A percentile compares a stretch with the other conserved stretches of the same genome.
phyloP scores from a whole-genome alignment of 2,329 filamentous ascomycete species.

The Erysiphe pulchra region DNA sequence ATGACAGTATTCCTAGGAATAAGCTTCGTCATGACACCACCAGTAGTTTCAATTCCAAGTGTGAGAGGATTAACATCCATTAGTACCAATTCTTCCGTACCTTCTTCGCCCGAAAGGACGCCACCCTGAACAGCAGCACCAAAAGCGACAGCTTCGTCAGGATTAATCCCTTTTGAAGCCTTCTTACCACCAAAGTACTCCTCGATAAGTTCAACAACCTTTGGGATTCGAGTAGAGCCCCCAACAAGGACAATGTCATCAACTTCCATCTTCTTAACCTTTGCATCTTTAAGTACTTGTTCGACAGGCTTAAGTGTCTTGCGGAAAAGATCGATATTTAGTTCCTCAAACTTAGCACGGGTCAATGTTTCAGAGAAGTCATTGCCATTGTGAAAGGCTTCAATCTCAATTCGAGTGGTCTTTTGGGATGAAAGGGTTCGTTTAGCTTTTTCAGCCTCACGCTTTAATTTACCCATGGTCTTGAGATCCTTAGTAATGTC shows the following conservation, averaged over 20 bases:
- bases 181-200: conserved; percentile 99
- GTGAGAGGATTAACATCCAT: conserved; percentile 90
- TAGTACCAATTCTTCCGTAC: conserved; percentile 90
- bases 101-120: conserved; percentile 94
- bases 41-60: conserved; percentile 96
- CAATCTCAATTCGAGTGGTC: conserved; percentile 96
- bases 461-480: conserved; percentile 90
- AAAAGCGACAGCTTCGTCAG: conserved; percentile 95
- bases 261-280: conserved; percentile 92
- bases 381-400: conserved; percentile 90
- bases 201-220: conserved; percentile 95
- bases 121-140: conserved; percentile 94
- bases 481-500: conserved; percentile 68
- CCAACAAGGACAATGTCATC: conserved; percentile 98
- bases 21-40: conserved; percentile 98
- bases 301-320: conserved; percentile 93
- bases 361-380: conserved; percentile 99
- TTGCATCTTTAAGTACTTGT: conserved; percentile 85
- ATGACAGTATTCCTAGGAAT: conserved; percentile 99
- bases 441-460: conserved; percentile 98
- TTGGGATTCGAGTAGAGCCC: conserved; percentile 95
- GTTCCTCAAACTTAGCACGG: conserved; percentile 96
- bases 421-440: conserved; percentile 89
- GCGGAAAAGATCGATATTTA: conserved; percentile 96
- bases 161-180: conserved; percentile 99